phyloP scores from a whole-genome alignment of 2,329 filamentous ascomycete species.

The Ceratocystis diversiconidia region DNA sequence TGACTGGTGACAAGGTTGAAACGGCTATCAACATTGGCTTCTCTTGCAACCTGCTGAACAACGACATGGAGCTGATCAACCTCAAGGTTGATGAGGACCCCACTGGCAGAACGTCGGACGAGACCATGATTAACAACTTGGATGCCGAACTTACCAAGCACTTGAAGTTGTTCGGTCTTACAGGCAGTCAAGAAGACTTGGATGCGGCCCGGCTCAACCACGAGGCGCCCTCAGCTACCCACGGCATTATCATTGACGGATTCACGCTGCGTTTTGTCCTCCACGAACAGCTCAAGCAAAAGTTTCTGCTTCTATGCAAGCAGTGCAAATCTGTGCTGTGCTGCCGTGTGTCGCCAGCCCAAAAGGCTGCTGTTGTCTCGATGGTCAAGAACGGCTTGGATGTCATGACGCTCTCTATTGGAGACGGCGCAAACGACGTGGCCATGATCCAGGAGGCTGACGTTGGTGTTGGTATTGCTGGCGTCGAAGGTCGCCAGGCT shows the following conservation, averaged over 20 bases:
- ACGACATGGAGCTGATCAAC: constrained; percentile 92
- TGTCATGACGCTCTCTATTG: constrained; percentile 83
- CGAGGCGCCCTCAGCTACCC: constrained; percentile 70
- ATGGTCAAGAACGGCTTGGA: constrained; percentile 93
- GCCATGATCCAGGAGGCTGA: constrained; percentile 97
- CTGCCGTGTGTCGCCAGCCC: constrained; percentile 89
- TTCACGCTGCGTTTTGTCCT: constrained; percentile 84
- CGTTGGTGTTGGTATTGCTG: constrained; percentile 90
- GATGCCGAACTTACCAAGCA: constrained; percentile 61
- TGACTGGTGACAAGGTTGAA: constrained; percentile 97
- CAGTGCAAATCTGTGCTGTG: constrained; percentile 93
- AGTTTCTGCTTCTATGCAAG: constrained; percentile 90
- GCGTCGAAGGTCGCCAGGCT: constrained; percentile 80
- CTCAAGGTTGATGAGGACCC: constrained; percentile 72
- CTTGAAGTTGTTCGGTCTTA: constrained; percentile 59
- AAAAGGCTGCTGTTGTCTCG: constrained; percentile 91
- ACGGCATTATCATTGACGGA: constrained; percentile 88
- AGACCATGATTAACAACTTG: constrained; percentile 41
- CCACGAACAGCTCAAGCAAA: constrained; percentile 68
- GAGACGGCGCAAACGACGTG: constrained; percentile 84
- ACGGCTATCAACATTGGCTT: constrained; percentile 99
- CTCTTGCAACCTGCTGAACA: constrained; percentile 92
- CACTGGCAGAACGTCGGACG: constrained; percentile 32
- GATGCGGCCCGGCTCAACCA: constrained; percentile 66
- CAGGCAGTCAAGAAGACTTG: constrained; percentile 74